Base-by-base conservation (phyloP, 2,329 filamentous ascomycete genomes). In the Ophidiomyces ophidiicola region DNA sequence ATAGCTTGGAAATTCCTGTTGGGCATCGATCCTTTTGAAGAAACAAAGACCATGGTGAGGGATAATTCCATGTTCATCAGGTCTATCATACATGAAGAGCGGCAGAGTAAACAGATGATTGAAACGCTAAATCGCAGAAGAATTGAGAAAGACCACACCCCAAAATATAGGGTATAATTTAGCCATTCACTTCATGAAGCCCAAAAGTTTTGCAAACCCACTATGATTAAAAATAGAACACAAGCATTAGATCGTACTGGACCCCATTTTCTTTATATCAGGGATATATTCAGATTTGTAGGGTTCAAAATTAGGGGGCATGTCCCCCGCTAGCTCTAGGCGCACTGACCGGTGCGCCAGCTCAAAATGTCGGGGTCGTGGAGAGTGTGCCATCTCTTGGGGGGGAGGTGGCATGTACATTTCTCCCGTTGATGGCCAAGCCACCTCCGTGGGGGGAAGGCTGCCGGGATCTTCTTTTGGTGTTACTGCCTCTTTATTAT, bases 301-400 rank as follows among this genome's bases (percentile, higher is more conserved):
- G 3, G 32, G 29, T 19, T 39, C 36, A 25, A 30, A 14, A 15
- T 39, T 32, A 6, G 36, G 36, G 3, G 36, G 36, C 6, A 32
- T 26, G 14, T 39, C 36, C 3, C 36, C 36, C 12, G 18, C 14
- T 20, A 39, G 10, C 20, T 39, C 36, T 7, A 32, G 20, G 14
- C 36, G 36, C 29, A 39, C 26, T 15, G 36, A 24, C 8, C 24
- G 5, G 10, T 39, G 25, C 12, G 36, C 11, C 36, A 39, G 28
- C 15, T 39, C 36, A 26, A 39, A 39, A 14, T 39, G 15, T 32
- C 28, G 36, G n/a, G 28, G 36, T 3, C 25, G 19, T 15, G 36
- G 36, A 4, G 36, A 39, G 24, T 39, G 19, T 25, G 36, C 18
- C 36, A 39, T 39, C 17, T 39, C 36, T 26, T 39, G 18, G 14